Evolutionary conservation across 2,329 filamentous ascomycete species (phyloP).

Genomic region (Amphichorda felina): DNA sequence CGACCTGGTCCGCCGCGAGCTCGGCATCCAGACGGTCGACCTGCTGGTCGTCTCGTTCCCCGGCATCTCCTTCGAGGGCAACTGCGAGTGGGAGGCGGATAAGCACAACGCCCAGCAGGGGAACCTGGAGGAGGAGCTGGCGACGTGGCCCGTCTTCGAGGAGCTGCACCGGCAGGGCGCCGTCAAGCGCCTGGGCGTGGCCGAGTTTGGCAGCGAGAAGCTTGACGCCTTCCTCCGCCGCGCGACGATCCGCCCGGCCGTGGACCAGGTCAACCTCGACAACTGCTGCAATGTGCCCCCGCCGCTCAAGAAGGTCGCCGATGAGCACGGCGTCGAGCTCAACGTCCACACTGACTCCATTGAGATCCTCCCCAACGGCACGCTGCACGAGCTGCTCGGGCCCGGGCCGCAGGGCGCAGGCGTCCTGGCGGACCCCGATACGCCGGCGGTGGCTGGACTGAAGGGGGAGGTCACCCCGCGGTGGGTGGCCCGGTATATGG

Average conservation of each 20-base stretch:
- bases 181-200: constrained; percentile 67
- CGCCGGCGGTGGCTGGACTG: constrained; percentile 30
- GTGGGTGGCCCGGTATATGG: constrained; percentile 97
- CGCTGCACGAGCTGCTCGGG: constrained; percentile 72
- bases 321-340: constrained; percentile 70
- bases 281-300: constrained; percentile 95
- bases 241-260: constrained; percentile 61
- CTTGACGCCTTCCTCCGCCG: constrained; percentile 64
- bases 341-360: constrained; percentile 91
- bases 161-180: constrained; percentile 56
- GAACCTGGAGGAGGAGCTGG: constrained; percentile 54
- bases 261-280: constrained; percentile 92
- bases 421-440: constrained; percentile 52
- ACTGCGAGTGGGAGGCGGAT: constrained; percentile 70
- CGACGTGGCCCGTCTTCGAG: constrained; percentile 64
- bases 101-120: constrained; percentile 48
- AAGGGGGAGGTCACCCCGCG: constrained; percentile 71
- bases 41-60: constrained; percentile 90
- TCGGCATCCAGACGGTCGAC: constrained; percentile 66
- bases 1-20: constrained; percentile 65
- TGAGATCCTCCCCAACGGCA: constrained; percentile 78
- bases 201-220: constrained; percentile 83
- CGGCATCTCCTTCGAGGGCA: constrained; percentile 84
- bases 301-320: constrained; percentile 74
- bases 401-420: constrained; percentile 60